Evolutionary conservation across 192 early-diverging fungal genomes (phyloP).

Genomic region (Rhizoclosmatium sp.): DNA sequence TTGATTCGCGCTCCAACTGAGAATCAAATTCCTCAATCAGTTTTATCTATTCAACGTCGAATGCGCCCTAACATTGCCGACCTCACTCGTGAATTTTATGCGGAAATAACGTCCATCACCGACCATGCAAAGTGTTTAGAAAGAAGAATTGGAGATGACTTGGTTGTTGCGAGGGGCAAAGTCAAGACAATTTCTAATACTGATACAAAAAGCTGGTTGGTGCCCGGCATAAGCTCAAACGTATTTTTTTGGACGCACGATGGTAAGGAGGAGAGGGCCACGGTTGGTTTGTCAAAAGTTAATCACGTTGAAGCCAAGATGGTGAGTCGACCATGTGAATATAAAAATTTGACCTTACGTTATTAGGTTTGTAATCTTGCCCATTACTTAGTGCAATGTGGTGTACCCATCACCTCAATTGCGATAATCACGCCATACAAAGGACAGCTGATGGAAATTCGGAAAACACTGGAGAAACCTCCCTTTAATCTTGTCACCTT

Average conservation of each 20-base stretch:
- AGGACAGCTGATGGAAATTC: slow-evolving; percentile 44
- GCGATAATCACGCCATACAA: slow-evolving; percentile 53
- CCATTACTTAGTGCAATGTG: slow-evolving; percentile 30
- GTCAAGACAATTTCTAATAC: not conserved
- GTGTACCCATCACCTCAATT: slow-evolving; percentile 45
- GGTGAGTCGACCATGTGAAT: not conserved
- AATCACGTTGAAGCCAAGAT: slow-evolving; percentile 41
- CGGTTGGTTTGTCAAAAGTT: slow-evolving; percentile 45
- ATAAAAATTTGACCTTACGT: not conserved
- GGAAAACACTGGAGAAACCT: slow-evolving; percentile 33
- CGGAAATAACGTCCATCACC: slow-evolving; percentile 38
- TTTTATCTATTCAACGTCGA: slow-evolving; percentile 43
- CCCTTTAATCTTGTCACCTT: slow-evolving; percentile 20
- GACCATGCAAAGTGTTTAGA: slow-evolving; percentile 31
- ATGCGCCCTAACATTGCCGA: slow-evolving; percentile 47
- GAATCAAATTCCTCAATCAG: slow-evolving; percentile 36
- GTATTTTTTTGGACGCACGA: slow-evolving; percentile 47
- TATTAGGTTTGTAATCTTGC: slow-evolving; percentile 36
- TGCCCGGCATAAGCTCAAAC: slow-evolving; percentile 41
- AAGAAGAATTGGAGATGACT: slow-evolving; percentile 35
- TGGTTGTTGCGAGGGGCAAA: not conserved
- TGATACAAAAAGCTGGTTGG: slow-evolving; percentile 39
- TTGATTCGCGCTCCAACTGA: slow-evolving; percentile 36
- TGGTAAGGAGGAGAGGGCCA: slow-evolving; percentile 30
- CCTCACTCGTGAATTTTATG: slow-evolving; percentile 48